These are phyloP conservation scores for Ophiocordyceps camponoti-leonardi DNA, from an alignment of 2,329 filamentous ascomycete species.

Conservation along the genomic window DNA sequence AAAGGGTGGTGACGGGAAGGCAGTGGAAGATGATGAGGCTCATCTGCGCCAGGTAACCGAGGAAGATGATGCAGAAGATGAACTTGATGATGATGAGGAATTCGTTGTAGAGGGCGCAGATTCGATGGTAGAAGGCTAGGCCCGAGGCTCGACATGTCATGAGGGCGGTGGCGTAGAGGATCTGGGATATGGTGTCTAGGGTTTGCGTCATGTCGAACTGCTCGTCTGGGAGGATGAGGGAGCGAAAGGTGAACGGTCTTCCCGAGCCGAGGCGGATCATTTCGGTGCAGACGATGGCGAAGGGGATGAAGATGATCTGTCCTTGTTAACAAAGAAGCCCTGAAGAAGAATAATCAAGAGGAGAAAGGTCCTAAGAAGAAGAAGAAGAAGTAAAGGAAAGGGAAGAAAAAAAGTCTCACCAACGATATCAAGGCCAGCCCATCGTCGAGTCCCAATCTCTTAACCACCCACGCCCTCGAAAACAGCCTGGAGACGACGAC, in stretches of 20 bases:
- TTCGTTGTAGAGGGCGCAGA: conserved; percentile 1
- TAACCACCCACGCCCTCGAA: not conserved
- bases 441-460: not conserved
- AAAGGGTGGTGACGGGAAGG: not conserved
- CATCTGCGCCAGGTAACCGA: conserved; percentile 1
- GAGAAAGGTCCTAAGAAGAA: too few species aligned
- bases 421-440: not conserved
- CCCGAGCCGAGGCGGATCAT: not conserved
- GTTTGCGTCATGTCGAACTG: not conserved
- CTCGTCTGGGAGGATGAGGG: not conserved
- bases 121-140: conserved; percentile 2
- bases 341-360: too few species aligned
- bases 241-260: not conserved
- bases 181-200: not conserved
- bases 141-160: conserved; percentile 1
- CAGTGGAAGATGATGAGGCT: conserved; percentile 1
- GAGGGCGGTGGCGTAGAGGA: conserved; percentile 1
- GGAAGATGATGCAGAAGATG: not conserved
- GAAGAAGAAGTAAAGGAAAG: not conserved
- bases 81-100: conserved; percentile 1
- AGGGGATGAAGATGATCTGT: not conserved
- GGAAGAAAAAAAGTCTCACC: not conserved
- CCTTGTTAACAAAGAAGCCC: too few species aligned
- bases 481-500: not conserved
- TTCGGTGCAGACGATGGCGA: not conserved